Evolutionary conservation across 1,284 basidiomycete species (phyloP).

Genomic region (Cutaneotrichosporon sp.): DNA sequence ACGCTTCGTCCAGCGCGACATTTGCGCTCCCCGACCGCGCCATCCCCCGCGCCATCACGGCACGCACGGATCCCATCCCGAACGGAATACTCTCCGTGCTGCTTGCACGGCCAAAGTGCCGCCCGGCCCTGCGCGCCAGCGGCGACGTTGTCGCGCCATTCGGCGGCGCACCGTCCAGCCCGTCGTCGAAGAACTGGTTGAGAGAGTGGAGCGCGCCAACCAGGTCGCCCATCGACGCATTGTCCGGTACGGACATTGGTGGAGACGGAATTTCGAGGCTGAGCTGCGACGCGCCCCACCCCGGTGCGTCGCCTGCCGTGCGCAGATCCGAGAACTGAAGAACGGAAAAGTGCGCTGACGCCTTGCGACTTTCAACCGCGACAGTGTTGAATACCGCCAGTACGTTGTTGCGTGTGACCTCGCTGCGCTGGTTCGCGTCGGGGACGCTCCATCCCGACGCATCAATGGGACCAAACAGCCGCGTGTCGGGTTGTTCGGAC

Average conservation of each 20-base stretch:
- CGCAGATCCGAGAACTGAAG: constrained; percentile 42
- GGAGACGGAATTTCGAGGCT: constrained; percentile 54
- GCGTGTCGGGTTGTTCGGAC: constrained; percentile 71
- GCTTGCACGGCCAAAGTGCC: constrained; percentile 4
- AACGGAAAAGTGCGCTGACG: constrained; percentile 45
- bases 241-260: constrained; percentile 59
- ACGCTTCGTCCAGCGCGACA: neutral
- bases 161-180: constrained; percentile 19
- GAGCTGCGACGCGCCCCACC: constrained; percentile 21
- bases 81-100: constrained; percentile 11
- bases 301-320: neutral
- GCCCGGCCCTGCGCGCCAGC: neutral
- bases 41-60: constrained; percentile 11
- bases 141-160: constrained; percentile 15
- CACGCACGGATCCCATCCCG: constrained; percentile 3
- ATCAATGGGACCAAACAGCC: constrained; percentile 73
- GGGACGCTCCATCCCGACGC: constrained; percentile 81
- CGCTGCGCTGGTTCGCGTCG: constrained; percentile 58
- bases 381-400: constrained; percentile 77
- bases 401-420: constrained; percentile 67
- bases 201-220: constrained; percentile 82
- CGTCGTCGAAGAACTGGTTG: constrained; percentile 75
- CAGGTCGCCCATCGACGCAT: constrained; percentile 64
- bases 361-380: constrained; percentile 57
- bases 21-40: constrained; percentile 3